Evolutionary conservation across 1,284 basidiomycete genomes (phyloP).

Genomic region (Marasmius oreades): DNA sequence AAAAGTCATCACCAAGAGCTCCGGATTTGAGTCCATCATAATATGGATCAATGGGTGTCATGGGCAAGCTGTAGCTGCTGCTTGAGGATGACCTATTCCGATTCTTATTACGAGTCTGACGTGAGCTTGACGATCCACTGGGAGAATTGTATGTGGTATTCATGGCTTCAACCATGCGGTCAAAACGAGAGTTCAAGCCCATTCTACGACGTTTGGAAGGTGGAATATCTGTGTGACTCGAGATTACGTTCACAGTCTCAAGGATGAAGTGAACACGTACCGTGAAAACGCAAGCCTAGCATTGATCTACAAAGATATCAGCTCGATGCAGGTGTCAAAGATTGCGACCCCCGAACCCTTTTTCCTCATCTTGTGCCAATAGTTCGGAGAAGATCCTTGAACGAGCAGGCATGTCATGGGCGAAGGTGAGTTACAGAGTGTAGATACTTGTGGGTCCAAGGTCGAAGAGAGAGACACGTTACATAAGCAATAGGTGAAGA

Average conservation of each 20-base stretch:
- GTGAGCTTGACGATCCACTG: neutral
- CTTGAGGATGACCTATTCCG: conserved; percentile 34
- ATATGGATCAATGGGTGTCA: conserved; percentile 38
- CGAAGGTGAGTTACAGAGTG: too few relatives aligned
- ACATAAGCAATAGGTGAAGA: too few relatives aligned
- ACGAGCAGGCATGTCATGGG: conserved; percentile 7
- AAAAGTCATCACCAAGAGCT: conserved; percentile 35
- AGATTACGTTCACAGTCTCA: neutral
- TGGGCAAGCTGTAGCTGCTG: conserved; percentile 35
- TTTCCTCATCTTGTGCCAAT: conserved; percentile 10
- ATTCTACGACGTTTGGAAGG: conserved; percentile 43
- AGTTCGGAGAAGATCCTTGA: conserved; percentile 13
- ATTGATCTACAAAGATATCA: neutral
- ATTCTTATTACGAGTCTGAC: conserved; percentile 18
- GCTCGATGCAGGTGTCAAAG: neutral
- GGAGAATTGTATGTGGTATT: conserved; percentile 33
- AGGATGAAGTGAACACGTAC: neutral
- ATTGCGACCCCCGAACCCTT: conserved; percentile 2
- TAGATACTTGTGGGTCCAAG: neutral
- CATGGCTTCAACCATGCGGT: conserved; percentile 62
- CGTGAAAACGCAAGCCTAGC: neutral
- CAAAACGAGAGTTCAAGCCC: conserved; percentile 57
- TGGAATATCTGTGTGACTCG: conserved; percentile 1
- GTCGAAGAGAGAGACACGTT: neutral
- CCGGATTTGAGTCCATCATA: conserved; percentile 31